Conservation (phyloP, 148 eudicot genomes). For the Heliamphora exappendiculata region DNA sequence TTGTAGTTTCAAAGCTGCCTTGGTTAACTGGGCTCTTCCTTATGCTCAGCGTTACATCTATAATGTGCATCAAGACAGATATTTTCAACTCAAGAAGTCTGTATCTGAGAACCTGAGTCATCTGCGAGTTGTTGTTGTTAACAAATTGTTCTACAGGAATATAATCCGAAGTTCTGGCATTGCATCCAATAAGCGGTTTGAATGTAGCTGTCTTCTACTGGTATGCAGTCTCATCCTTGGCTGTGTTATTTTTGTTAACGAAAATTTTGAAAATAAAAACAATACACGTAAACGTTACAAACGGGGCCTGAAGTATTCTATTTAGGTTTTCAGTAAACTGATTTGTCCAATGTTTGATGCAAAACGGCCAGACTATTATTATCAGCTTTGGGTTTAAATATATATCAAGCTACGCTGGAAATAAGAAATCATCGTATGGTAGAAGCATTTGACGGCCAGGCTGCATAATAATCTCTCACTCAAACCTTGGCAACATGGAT, state of each 20-base stretch:
- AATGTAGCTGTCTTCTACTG: slow-evolving; percentile 79
- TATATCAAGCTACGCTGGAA: not conserved
- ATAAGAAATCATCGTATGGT: not conserved
- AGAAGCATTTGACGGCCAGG: not conserved
- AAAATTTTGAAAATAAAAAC: not conserved
- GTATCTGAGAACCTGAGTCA: slow-evolving; percentile 35
- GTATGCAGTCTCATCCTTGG: slow-evolving; percentile 27
- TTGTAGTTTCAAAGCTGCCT: slow-evolving; percentile 43
- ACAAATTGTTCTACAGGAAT: slow-evolving; percentile 63
- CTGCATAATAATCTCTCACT: not conserved
- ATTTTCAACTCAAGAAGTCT: slow-evolving; percentile 56
- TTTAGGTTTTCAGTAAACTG: not conserved
- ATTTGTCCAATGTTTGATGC: not conserved
- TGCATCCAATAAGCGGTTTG: slow-evolving; percentile 49
- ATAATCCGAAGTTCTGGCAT: slow-evolving; percentile 45
- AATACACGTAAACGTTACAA: no score
- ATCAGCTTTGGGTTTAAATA: not conserved
- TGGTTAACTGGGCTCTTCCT: slow-evolving; percentile 85
- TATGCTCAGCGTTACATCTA: slow-evolving; percentile 84
- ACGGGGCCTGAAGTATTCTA: no score
- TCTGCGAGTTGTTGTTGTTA: slow-evolving; percentile 58
- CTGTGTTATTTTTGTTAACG: not conserved
- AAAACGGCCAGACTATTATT: not conserved
- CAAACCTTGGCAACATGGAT: not conserved
- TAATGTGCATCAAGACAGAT: slow-evolving; percentile 53